Evolutionary conservation across 768 basidiomycete species (phyloP).

Genomic region (Antrodiella citrinella): DNA sequence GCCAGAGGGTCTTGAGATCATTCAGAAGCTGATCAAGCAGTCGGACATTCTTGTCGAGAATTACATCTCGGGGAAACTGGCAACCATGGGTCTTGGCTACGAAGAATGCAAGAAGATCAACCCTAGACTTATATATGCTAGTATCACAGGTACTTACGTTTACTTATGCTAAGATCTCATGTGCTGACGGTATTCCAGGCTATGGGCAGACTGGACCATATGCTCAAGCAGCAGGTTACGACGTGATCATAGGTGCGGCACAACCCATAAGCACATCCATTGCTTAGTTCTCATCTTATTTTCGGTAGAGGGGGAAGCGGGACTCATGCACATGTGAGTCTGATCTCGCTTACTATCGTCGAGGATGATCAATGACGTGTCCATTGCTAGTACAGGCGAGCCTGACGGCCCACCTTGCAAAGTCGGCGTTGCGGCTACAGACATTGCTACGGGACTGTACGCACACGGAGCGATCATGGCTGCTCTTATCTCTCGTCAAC

Average conservation of each 20-base stretch:
- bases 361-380: neutral
- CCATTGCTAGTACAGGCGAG: constrained; percentile 83
- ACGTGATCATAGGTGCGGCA: constrained; percentile 38
- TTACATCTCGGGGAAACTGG: constrained; percentile 79
- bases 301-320: constrained; percentile 66
- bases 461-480: constrained; percentile 92
- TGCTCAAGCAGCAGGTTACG: constrained; percentile 76
- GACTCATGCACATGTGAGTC: constrained; percentile 86
- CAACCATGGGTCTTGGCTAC: constrained; percentile 78
- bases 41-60: constrained; percentile 91
- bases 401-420: constrained; percentile 80
- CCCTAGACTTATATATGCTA: constrained; percentile 76
- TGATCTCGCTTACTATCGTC: neutral
- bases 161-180: no score
- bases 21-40: constrained; percentile 58
- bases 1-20: constrained; percentile 65
- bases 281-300: no score
- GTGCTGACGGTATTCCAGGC: no score
- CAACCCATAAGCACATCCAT: no score
- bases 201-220: constrained; percentile 91
- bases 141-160: constrained; percentile 63
- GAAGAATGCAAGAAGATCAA: constrained; percentile 76
- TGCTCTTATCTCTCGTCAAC: constrained; percentile 69
- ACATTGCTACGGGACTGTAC: constrained; percentile 82
- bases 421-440: constrained; percentile 93